Conservation (phyloP, 768 basidiomycete species). For the Dictyophora rubrovolvata region DNA sequence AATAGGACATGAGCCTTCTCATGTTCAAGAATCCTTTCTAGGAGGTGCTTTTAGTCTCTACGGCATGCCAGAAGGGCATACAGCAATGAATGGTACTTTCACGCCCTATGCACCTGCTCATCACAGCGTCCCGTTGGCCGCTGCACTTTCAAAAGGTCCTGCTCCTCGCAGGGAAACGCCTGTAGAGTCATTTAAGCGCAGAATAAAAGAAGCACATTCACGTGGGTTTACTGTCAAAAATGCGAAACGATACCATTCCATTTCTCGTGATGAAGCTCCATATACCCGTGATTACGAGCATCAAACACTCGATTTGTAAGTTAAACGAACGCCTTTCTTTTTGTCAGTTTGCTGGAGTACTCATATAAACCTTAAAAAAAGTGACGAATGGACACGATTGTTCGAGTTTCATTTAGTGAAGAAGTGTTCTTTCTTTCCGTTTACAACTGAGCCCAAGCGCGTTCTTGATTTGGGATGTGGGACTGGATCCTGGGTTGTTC, state of each 20-base stretch:
- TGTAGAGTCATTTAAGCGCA: background rate
- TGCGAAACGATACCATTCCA: conserved; percentile 48
- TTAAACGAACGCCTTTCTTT: conserved; percentile 12
- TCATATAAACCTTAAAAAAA: conserved; percentile 19
- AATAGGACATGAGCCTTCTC: background rate
- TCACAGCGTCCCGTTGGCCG: background rate
- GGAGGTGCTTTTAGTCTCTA: background rate
- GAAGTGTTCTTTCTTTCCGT: conserved; percentile 56
- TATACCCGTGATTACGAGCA: conserved; percentile 61
- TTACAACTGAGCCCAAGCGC: conserved; percentile 46
- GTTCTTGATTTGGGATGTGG: conserved; percentile 70
- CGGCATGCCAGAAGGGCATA: background rate
- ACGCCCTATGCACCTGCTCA: background rate
- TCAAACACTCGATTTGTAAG: conserved; percentile 58
- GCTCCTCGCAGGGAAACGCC: background rate
- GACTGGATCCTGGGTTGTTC: conserved; percentile 65
- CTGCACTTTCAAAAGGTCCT: background rate
- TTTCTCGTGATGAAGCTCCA: conserved; percentile 40
- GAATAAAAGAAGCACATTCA: background rate
- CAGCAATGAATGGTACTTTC: background rate
- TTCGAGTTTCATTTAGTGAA: conserved; percentile 44
- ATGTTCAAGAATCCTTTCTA: background rate
- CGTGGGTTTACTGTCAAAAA: conserved; percentile 19
- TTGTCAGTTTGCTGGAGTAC: conserved; percentile 3
- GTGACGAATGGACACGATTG: conserved; percentile 61